Conservation (phyloP, 257 asterid species). For the Perilla frutescens region DNA sequence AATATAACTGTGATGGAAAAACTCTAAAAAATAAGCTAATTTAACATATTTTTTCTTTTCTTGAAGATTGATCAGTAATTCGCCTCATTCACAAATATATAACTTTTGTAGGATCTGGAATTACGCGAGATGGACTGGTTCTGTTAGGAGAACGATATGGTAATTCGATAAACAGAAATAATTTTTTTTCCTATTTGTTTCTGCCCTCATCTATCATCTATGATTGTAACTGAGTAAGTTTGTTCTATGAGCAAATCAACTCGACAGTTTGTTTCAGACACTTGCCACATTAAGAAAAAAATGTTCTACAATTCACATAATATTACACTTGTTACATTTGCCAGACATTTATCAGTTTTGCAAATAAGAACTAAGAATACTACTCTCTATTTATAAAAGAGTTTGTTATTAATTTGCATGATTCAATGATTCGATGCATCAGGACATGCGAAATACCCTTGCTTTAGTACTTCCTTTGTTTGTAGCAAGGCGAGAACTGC, state of each 20-base stretch:
- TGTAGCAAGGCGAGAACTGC: not conserved
- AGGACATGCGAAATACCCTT: not conserved
- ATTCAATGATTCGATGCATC: not conserved
- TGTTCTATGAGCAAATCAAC: conserved; percentile 6
- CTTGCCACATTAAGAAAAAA: not conserved
- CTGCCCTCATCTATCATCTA: not conserved
- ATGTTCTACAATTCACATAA: not conserved
- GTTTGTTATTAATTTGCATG: too few species aligned
- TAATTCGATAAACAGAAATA: conserved; percentile 34
- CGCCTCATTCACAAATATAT: conserved; percentile 20
- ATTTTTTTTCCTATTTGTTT: not conserved
- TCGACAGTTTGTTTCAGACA: not conserved
- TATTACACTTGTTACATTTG: not conserved
- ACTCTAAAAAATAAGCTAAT: not conserved
- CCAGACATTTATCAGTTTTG: not conserved
- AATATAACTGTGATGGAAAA: not conserved
- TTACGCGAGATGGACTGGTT: conserved; percentile 78
- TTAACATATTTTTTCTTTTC: conserved; percentile 3
- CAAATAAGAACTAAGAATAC: not conserved
- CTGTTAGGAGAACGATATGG: conserved; percentile 86
- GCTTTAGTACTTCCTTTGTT: not conserved
- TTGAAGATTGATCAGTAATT: conserved; percentile 28
- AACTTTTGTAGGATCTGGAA: conserved; percentile 70
- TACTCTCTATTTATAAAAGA: not conserved
- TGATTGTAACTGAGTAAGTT: conserved; percentile 16